Conservation (phyloP, 306 rosid species). For the Purshia tridentata region DNA sequence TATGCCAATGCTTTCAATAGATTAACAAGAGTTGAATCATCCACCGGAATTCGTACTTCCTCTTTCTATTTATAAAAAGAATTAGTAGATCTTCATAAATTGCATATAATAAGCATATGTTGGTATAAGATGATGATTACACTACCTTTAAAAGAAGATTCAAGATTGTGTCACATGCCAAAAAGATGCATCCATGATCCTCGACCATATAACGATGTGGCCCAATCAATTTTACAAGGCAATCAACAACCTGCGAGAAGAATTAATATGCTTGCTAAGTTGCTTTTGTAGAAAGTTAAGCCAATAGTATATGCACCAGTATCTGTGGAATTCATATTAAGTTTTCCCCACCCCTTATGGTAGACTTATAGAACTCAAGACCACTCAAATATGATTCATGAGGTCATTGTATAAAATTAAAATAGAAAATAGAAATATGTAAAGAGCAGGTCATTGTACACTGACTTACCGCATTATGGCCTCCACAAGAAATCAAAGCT, state of each 20-base stretch:
- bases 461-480: slow-evolving; percentile 66
- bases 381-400: neutral
- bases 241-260: slow-evolving; percentile 67
- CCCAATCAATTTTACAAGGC: slow-evolving; percentile 63
- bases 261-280: slow-evolving; percentile 23
- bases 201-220: slow-evolving; percentile 38
- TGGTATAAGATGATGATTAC: slow-evolving; percentile 17
- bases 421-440: neutral
- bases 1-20: slow-evolving; percentile 67
- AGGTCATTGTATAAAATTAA: neutral
- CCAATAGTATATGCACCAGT: neutral
- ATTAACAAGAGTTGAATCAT: slow-evolving; percentile 47
- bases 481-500: slow-evolving; percentile 64
- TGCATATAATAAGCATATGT: slow-evolving; percentile 16
- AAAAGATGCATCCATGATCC: slow-evolving; percentile 55
- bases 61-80: slow-evolving; percentile 53
- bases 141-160: slow-evolving; percentile 80
- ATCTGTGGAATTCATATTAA: too few relatives aligned
- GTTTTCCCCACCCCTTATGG: too few relatives aligned
- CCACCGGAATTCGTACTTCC: slow-evolving; percentile 40
- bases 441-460: neutral
- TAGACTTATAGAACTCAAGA: neutral
- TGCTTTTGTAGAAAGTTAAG: neutral
- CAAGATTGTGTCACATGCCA: slow-evolving; percentile 88
- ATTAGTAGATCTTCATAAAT: slow-evolving; percentile 22